A percentile compares a stretch with the other conserved stretches of the same genome.
These are phyloP conservation scores for Noccaea bulbosa DNA, from an alignment of 345 rosid genomes.

Conservation along the genomic window DNA sequence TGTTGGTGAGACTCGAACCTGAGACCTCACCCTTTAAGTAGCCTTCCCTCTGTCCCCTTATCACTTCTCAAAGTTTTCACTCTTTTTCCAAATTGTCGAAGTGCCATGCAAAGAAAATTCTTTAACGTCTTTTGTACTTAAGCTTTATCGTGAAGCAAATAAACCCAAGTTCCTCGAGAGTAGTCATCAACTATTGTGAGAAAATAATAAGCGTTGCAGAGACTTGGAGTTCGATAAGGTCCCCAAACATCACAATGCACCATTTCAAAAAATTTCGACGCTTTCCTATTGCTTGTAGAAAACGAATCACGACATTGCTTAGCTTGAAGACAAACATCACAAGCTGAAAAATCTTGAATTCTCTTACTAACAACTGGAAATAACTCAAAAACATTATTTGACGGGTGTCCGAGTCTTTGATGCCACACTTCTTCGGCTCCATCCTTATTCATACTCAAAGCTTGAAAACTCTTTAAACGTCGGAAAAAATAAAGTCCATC, in stretches of 20 bases:
- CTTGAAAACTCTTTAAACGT: neutral
- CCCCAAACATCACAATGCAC: neutral
- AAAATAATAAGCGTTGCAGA: neutral
- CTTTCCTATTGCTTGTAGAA: neutral
- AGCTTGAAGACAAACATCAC: neutral
- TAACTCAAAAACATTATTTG: neutral
- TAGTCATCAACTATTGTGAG: neutral
- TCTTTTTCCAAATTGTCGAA: neutral
- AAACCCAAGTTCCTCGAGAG: neutral
- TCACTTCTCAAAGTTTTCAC: neutral
- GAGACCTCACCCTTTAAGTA: no score
- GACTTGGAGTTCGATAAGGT: neutral
- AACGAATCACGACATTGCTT: neutral
- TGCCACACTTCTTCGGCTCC: neutral
- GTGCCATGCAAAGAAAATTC: neutral
- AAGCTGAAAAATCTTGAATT: constrained; percentile 1
- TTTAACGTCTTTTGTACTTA: neutral
- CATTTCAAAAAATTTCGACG: neutral
- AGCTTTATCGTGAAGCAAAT: neutral
- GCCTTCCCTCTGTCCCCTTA: neutral
- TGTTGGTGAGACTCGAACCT: no score
- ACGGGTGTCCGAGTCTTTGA: neutral
- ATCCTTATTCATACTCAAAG: neutral
- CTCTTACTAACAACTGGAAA: neutral
- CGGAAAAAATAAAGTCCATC: neutral